Percentiles rank a stretch among this genome's conserved stretches.
These are phyloP conservation scores for Gillenia trifoliata DNA, from an alignment of 306 rosid genomes.

Conservation along the genomic window DNA sequence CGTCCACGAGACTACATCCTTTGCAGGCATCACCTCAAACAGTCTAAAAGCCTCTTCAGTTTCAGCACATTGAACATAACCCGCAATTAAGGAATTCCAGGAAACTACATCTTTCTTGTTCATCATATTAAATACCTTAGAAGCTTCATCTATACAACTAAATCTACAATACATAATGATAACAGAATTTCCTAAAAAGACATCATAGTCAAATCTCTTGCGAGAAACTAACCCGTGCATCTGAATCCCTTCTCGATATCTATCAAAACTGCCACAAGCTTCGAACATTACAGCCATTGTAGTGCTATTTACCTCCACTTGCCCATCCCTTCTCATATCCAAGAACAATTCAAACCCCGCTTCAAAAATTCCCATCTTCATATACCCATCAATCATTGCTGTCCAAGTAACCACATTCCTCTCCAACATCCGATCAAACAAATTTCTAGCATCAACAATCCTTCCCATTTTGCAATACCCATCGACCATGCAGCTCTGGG, in stretches of 20 bases:
- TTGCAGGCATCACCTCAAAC: conserved; percentile 58
- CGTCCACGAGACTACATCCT: conserved; percentile 72
- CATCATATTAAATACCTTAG: conserved; percentile 40
- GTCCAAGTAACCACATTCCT: conserved; percentile 80
- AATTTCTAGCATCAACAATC: conserved; percentile 45
- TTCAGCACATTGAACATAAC: conserved; percentile 48
- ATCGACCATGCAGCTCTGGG: conserved; percentile 75
- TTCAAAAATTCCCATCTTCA: conserved; percentile 49
- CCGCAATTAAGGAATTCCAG: conserved; percentile 79
- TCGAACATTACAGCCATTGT: conserved; percentile 55
- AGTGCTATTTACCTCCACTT: conserved; percentile 58
- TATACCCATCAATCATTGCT: conserved; percentile 67
- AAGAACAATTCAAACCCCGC: conserved; percentile 59
- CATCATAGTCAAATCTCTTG: conserved; percentile 59
- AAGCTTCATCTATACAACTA: conserved; percentile 42
- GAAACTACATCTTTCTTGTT: conserved; percentile 46
- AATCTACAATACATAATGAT: conserved; percentile 64
- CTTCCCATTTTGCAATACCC: conserved; percentile 70
- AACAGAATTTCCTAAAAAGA: conserved; percentile 51
- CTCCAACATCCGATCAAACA: conserved; percentile 65
- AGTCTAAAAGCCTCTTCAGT: conserved; percentile 48
- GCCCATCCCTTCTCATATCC: conserved; percentile 60
- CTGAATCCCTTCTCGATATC: conserved; percentile 61
- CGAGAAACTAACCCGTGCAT: conserved; percentile 52
- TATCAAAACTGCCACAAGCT: conserved; percentile 51